Percentiles rank a stretch among this genome's conserved stretches.
Conservation (phyloP, 2,329 filamentous ascomycete genomes). For the Colletotrichum sp. region DNA sequence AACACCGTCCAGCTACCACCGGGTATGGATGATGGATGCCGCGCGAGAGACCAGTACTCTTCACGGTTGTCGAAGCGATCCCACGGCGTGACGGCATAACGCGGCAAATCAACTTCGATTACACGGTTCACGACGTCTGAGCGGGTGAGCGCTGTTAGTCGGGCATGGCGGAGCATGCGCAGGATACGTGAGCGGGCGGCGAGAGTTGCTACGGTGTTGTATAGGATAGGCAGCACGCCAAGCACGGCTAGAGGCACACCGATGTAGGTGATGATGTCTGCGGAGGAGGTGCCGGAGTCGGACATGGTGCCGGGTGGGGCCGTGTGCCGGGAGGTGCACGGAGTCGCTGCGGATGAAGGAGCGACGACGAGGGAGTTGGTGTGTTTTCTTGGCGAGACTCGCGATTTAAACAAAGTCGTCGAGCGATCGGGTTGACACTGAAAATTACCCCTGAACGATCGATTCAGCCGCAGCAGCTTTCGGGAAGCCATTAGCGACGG, state of each 20-base stretch:
- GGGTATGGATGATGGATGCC: constrained; percentile 56
- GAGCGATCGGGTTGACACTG: background rate
- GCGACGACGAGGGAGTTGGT: background rate
- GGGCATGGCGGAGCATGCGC: constrained; percentile 60
- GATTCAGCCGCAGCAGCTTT: constrained; percentile 15
- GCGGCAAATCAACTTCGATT: constrained; percentile 70
- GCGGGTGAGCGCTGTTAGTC: constrained; percentile 64
- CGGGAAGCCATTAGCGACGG: constrained; percentile 6
- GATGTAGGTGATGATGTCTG: constrained; percentile 21
- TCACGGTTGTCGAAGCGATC: constrained; percentile 57
- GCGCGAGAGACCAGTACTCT: constrained; percentile 63
- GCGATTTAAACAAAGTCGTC: background rate
- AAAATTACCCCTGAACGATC: background rate
- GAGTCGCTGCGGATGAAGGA: background rate
- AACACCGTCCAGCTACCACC: constrained; percentile 71
- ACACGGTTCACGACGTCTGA: constrained; percentile 69
- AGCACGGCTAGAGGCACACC: constrained; percentile 59
- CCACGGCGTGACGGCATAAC: constrained; percentile 67
- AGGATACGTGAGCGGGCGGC: constrained; percentile 65
- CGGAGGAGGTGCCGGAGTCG: background rate
- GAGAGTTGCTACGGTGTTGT: constrained; percentile 67
- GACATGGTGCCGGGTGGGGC: background rate
- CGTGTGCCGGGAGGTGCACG: background rate
- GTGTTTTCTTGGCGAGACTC: background rate
- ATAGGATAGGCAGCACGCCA: constrained; percentile 68